Percentiles rank a stretch among this genome's conserved stretches.
Evolutionary conservation across 1,284 basidiomycete genomes (phyloP).

Genomic region (Ustilago tritici): DNA sequence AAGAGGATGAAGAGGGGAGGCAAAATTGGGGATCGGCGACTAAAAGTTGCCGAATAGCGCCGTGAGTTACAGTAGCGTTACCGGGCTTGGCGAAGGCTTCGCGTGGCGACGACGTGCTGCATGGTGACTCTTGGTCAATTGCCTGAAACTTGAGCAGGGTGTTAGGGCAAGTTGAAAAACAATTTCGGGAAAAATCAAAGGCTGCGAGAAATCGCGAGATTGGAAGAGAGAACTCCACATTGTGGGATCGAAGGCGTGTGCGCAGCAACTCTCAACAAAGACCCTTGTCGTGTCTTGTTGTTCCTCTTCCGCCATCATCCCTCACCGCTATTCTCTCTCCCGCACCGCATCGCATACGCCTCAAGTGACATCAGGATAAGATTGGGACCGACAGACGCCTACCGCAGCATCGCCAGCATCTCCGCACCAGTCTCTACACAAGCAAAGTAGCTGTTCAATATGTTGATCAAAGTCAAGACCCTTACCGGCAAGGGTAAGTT

Average conservation of each 20-base stretch:
- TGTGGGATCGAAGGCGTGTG: neutral
- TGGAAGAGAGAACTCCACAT: conserved; percentile 13
- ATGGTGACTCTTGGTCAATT: no score
- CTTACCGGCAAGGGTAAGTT: conserved; percentile 86
- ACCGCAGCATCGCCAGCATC: neutral
- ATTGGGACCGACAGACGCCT: neutral
- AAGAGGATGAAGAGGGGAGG: no score
- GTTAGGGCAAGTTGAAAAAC: no score
- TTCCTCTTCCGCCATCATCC: conserved; percentile 9
- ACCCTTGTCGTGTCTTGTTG: neutral
- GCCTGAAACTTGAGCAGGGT: no score
- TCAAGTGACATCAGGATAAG: neutral
- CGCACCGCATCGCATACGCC: neutral
- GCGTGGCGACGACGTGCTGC: no score
- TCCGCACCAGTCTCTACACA: neutral
- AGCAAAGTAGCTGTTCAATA: neutral
- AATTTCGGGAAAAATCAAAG: neutral
- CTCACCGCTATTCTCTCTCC: neutral
- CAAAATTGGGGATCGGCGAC: no score
- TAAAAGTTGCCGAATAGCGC: no score
- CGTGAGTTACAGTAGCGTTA: no score
- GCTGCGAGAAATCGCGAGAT: neutral
- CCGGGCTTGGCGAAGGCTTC: no score
- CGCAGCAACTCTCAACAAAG: conserved; percentile 4
- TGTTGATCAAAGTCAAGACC: conserved; percentile 75